Evolutionary conservation across 371 early-diverging fungal species (phyloP).

Genomic region (Mortierella sp.): DNA sequence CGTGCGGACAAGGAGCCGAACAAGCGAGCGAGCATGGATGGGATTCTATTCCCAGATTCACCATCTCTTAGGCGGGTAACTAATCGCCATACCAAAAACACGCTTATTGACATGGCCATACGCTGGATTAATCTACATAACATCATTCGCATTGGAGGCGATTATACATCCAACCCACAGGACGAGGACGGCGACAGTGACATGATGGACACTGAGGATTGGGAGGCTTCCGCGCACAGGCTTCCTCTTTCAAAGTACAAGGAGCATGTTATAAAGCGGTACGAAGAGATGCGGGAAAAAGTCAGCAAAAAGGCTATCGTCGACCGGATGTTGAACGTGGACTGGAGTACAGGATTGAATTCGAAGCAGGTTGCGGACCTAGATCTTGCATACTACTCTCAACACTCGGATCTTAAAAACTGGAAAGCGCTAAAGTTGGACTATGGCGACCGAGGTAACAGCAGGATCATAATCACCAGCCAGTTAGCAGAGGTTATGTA

Average conservation of each 20-base stretch:
- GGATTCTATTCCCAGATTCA: constrained; percentile 30
- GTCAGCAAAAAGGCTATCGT: constrained; percentile 43
- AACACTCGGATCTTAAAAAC: constrained; percentile 36
- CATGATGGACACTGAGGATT: constrained; percentile 28
- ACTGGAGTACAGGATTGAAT: constrained; percentile 58
- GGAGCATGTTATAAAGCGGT: constrained; percentile 23
- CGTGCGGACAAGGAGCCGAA: neutral
- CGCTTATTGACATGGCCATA: constrained; percentile 38
- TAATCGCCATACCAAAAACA: constrained; percentile 51
- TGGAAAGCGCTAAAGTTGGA: constrained; percentile 57
- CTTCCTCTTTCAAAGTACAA: constrained; percentile 16
- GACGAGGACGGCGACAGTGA: constrained; percentile 23
- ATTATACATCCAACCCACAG: neutral
- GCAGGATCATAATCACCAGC: neutral
- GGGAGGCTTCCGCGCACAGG: neutral
- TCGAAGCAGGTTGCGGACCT: constrained; percentile 60
- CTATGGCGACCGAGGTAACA: constrained; percentile 37
- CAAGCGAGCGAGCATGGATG: constrained; percentile 9
- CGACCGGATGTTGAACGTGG: constrained; percentile 48
- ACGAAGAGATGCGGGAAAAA: constrained; percentile 36
- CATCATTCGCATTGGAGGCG: constrained; percentile 19
- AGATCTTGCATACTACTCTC: constrained; percentile 53
- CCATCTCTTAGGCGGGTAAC: constrained; percentile 37
- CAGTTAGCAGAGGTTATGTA: too few species aligned
- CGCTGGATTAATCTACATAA: constrained; percentile 27